Conservation (phyloP, 2,329 filamentous ascomycete species). For the Fusarium pseudograminearum region DNA sequence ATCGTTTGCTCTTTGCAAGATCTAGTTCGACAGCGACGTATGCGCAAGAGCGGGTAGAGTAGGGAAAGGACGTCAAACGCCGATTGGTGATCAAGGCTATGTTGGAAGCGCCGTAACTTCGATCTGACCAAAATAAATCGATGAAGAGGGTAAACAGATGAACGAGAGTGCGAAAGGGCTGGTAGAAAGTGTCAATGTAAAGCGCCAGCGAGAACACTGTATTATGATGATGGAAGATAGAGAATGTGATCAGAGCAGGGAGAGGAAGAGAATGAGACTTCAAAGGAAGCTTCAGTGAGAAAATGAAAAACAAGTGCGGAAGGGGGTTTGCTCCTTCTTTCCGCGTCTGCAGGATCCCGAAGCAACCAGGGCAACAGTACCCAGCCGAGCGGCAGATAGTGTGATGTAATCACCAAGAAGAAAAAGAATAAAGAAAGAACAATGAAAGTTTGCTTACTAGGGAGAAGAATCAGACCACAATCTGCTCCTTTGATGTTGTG, state of each 20-base stretch:
- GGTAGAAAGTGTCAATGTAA: neutral
- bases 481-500: neutral
- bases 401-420: neutral
- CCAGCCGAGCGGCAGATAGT: neutral
- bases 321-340: neutral
- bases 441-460: neutral
- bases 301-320: neutral
- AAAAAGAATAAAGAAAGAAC: too few relatives aligned
- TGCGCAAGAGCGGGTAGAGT: neutral
- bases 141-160: neutral
- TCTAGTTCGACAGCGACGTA: neutral
- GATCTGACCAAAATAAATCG: neutral
- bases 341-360: neutral
- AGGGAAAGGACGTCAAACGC: neutral
- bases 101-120: neutral
- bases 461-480: neutral
- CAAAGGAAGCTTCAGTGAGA: neutral
- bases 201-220: neutral
- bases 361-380: constrained; percentile 1
- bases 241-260: neutral
- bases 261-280: neutral
- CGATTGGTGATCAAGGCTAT: neutral
- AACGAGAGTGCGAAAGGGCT: neutral
- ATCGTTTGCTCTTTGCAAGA: neutral
- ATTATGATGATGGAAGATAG: neutral